phyloP scores from a whole-genome alignment of 2,329 filamentous ascomycete species.

The Immersiporthe knoxdaviesiana region DNA sequence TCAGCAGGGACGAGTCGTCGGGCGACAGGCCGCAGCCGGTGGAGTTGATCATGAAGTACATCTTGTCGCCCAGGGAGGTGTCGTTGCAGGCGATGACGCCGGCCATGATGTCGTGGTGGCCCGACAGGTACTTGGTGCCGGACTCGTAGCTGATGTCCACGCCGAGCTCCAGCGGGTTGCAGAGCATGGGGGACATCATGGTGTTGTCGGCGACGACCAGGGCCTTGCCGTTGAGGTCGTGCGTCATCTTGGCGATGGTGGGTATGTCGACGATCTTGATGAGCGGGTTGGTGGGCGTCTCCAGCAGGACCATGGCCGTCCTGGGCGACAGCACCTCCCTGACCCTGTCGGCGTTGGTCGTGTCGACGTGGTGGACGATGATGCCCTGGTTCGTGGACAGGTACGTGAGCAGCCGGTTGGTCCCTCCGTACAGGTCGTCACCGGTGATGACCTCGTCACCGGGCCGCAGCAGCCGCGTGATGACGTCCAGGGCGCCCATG shows the following conservation, averaged over 20 bases:
- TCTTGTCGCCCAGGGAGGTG: slow-evolving; percentile 76
- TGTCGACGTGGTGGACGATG: slow-evolving; percentile 94
- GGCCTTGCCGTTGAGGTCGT: slow-evolving; percentile 76
- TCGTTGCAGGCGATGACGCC: slow-evolving; percentile 94
- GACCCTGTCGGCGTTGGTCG: slow-evolving; percentile 76
- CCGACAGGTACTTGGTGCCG: slow-evolving; percentile 96
- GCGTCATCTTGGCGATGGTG: slow-evolving; percentile 74
- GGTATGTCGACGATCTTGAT: slow-evolving; percentile 97
- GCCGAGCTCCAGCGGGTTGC: slow-evolving; percentile 90
- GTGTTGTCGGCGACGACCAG: slow-evolving; percentile 97
- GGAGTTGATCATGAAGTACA: slow-evolving; percentile 97
- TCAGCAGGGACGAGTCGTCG: slow-evolving; percentile 93
- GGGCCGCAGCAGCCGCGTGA: slow-evolving; percentile 84
- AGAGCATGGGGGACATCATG: slow-evolving; percentile 94
- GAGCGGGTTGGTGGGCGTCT: slow-evolving; percentile 95
- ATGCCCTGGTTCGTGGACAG: slow-evolving; percentile 88
- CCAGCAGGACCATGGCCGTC: slow-evolving; percentile 93
- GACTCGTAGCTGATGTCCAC: slow-evolving; percentile 97
- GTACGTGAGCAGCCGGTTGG: slow-evolving; percentile 90
- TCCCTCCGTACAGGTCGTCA: slow-evolving; percentile 95
- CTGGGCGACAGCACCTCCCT: slow-evolving; percentile 70
- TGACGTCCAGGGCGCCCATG: slow-evolving; percentile 97
- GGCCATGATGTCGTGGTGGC: slow-evolving; percentile 98
- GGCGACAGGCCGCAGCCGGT: slow-evolving; percentile 93
- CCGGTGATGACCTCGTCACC: slow-evolving; percentile 98